Percentiles rank a stretch among this genome's conserved stretches.
These are phyloP conservation scores for Wickerhamomyces sp. DNA, from an alignment of 1,139 yeast species.

Conservation along the genomic window DNA sequence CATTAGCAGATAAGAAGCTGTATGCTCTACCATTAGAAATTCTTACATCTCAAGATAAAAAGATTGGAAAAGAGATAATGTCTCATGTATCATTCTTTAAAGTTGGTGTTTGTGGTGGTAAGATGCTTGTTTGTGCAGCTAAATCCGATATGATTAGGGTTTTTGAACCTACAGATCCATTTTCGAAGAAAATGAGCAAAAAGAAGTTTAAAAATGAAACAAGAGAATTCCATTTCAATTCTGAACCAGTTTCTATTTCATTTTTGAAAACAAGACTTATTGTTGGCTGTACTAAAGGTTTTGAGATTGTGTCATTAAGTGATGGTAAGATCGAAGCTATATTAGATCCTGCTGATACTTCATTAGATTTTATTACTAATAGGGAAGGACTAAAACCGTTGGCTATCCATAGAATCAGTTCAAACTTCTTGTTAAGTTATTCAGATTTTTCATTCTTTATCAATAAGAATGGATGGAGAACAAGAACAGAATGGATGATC, in stretches of 20 bases:
- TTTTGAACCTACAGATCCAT: slow-evolving; percentile 74
- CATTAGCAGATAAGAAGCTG: slow-evolving; percentile 76
- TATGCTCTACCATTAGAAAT: slow-evolving; percentile 85
- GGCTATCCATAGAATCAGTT: slow-evolving; percentile 85
- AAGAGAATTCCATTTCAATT: slow-evolving; percentile 75
- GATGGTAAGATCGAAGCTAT: slow-evolving; percentile 64
- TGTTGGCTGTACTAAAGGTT: slow-evolving; percentile 94
- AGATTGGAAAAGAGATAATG: slow-evolving; percentile 74
- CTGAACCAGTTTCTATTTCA: slow-evolving; percentile 90
- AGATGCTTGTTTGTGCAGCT: slow-evolving; percentile 85
- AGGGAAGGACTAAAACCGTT: slow-evolving; percentile 80
- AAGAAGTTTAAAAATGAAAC: slow-evolving; percentile 65
- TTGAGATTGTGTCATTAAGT: slow-evolving; percentile 75
- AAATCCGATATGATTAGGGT: slow-evolving; percentile 77
- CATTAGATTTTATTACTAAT: slow-evolving; percentile 90
- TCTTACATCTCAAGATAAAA: slow-evolving; percentile 41
- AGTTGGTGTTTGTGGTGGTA: slow-evolving; percentile 89
- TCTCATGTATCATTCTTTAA: slow-evolving; percentile 86
- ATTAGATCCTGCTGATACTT: slow-evolving; percentile 94
- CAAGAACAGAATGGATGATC: slow-evolving; percentile 89
- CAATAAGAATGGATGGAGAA: slow-evolving; percentile 94
- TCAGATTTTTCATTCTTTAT: slow-evolving; percentile 93
- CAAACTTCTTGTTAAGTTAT: slow-evolving; percentile 81
- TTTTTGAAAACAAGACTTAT: slow-evolving; percentile 85
- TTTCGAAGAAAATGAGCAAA: slow-evolving; percentile 51